Conservation (phyloP, 768 basidiomycete genomes). For the Lentinula detonsa region DNA sequence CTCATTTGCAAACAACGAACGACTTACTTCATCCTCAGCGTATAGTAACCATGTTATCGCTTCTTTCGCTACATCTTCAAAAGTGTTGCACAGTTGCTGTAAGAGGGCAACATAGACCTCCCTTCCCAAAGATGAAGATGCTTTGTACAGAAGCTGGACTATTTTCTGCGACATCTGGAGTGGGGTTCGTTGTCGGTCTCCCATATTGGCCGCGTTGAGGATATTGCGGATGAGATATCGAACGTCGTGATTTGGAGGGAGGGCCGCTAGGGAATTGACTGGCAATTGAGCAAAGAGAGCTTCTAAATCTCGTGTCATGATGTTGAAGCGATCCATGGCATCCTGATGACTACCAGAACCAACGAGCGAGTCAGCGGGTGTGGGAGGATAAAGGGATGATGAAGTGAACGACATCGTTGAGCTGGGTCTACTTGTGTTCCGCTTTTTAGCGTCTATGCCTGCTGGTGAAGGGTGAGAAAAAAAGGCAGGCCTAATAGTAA, state of each 20-base stretch:
- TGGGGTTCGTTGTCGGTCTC: constrained; percentile 80
- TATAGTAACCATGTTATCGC: constrained; percentile 95
- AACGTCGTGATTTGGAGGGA: constrained; percentile 83
- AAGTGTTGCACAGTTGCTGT: constrained; percentile 82
- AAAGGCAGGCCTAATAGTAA: background rate
- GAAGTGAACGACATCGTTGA: constrained; percentile 58
- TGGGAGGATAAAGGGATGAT: constrained; percentile 46
- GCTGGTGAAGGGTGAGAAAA: constrained; percentile 9
- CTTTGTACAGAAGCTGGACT: constrained; percentile 92
- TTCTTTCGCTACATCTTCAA: constrained; percentile 92
- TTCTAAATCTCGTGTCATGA: constrained; percentile 69
- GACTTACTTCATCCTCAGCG: constrained; percentile 87
- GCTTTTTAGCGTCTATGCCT: constrained; percentile 56
- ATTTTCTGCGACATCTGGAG: constrained; percentile 94
- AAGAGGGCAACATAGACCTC: constrained; percentile 91
- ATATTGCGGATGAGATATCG: constrained; percentile 82
- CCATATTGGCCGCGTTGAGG: constrained; percentile 70
- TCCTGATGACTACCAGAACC: constrained; percentile 60
- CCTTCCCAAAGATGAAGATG: constrained; percentile 74
- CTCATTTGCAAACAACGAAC: background rate
- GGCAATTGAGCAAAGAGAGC: constrained; percentile 73
- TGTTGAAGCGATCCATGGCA: constrained; percentile 83
- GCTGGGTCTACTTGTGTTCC: constrained; percentile 56
- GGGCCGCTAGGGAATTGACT: constrained; percentile 55
- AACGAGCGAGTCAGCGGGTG: constrained; percentile 54